A percentile compares a stretch with the other conserved stretches of the same genome.
Evolutionary conservation across 345 rosid genomes (phyloP).

Genomic region (Geranium brycei): DNA sequence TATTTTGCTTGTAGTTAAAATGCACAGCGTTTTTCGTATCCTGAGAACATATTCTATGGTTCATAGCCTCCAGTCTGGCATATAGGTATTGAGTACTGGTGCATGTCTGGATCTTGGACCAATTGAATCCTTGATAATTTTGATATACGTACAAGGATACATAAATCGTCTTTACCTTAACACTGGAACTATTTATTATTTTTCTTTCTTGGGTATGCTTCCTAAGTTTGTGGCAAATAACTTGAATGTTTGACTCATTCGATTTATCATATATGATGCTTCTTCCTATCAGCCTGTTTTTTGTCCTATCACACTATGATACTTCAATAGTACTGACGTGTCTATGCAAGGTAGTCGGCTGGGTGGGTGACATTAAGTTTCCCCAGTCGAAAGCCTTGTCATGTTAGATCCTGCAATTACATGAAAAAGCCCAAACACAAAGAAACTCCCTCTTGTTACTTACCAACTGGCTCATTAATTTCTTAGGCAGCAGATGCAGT

Average conservation of each 20-base stretch:
- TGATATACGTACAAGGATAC: not conserved
- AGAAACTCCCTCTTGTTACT: not conserved
- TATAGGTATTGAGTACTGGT: not conserved
- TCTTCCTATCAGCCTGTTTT: not conserved
- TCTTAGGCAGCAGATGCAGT: slow-evolving; percentile 10
- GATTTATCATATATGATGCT: not conserved
- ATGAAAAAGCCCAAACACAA: not conserved
- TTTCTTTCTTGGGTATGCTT: no score
- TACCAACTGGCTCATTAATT: not conserved
- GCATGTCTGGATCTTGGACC: not conserved
- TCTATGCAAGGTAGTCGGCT: no score
- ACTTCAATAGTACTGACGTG: no score
- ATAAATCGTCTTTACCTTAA: not conserved
- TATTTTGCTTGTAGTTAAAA: no score
- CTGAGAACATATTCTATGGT: not conserved
- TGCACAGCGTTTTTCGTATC: no score
- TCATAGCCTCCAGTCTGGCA: not conserved
- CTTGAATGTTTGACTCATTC: not conserved
- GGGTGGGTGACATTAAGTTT: not conserved
- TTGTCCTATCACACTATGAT: not conserved
- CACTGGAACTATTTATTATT: not conserved
- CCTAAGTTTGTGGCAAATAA: not conserved
- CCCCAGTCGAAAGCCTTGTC: not conserved
- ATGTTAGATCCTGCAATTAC: not conserved
- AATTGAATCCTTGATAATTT: not conserved